Conservation (phyloP, 495 filamentous ascomycete genomes). For the Xylaria longipes region DNA sequence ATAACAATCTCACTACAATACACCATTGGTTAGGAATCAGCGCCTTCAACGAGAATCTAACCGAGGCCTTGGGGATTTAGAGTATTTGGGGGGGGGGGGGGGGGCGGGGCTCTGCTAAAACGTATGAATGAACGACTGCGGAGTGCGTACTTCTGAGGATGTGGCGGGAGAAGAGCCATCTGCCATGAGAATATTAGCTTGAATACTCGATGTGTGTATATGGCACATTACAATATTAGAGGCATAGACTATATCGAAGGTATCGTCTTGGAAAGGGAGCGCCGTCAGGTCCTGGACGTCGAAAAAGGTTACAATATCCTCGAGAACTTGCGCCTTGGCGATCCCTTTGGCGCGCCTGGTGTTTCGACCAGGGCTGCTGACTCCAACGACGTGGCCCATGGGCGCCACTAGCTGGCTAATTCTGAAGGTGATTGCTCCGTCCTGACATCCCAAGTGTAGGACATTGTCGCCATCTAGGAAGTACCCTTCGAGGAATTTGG, state of each 20-base stretch:
- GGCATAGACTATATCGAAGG: background rate
- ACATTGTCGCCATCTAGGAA: background rate
- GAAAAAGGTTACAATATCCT: background rate
- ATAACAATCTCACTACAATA: background rate
- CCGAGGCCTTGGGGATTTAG: background rate
- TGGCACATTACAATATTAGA: slow-evolving; percentile 1
- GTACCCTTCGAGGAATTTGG: background rate
- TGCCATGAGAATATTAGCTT: background rate
- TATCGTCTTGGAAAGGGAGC: background rate
- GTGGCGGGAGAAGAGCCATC: background rate
- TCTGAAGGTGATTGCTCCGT: background rate
- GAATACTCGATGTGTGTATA: background rate
- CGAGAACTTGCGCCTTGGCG: background rate
- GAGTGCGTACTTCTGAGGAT: background rate
- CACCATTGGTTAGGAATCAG: background rate
- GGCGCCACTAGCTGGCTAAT: background rate
- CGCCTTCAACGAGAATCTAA: background rate
- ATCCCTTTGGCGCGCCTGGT: background rate
- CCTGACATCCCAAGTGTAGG: background rate
- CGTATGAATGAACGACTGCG: background rate
- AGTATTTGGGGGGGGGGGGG: background rate
- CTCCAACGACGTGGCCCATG: background rate
- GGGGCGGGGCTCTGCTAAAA: background rate
- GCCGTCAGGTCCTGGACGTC: background rate
- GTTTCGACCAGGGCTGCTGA: background rate